A percentile compares a stretch with the other conserved stretches of the same genome.
phyloP scores from a whole-genome alignment of 1,284 basidiomycete genomes.

The Naganishia sp. region DNA sequence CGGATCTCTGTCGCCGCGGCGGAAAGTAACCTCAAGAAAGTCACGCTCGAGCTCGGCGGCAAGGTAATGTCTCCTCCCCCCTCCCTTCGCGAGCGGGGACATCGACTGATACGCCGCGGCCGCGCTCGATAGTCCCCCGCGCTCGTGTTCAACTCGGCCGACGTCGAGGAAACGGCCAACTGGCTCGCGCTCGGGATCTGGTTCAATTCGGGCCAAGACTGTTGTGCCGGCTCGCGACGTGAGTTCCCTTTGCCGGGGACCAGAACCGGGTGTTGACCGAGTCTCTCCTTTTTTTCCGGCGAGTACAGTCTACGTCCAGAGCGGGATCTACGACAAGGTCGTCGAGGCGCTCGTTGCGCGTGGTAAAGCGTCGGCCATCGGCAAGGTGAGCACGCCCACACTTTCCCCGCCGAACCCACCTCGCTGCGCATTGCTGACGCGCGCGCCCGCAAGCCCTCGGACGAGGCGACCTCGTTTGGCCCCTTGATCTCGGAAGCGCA shows the following conservation, averaged over 20 bases:
- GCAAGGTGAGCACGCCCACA: constrained; percentile 42
- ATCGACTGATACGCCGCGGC: neutral
- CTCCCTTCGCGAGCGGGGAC: neutral
- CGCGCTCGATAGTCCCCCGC: constrained; percentile 36
- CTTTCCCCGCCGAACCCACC: too few species aligned
- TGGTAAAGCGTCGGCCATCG: constrained; percentile 70
- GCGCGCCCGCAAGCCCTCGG: constrained; percentile 59
- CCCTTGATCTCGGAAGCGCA: constrained; percentile 80
- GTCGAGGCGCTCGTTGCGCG: constrained; percentile 66
- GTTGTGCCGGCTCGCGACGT: constrained; percentile 57
- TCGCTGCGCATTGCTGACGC: too few species aligned
- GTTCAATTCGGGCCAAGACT: constrained; percentile 31
- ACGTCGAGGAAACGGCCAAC: constrained; percentile 45
- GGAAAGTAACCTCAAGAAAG: constrained; percentile 57
- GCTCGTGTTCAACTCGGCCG: constrained; percentile 52
- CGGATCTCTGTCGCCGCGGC: constrained; percentile 81
- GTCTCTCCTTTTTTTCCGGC: neutral
- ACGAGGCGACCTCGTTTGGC: constrained; percentile 71
- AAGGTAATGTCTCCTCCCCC: constrained; percentile 36
- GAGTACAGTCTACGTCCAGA: constrained; percentile 72
- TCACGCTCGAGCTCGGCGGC: constrained; percentile 53
- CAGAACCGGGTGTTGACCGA: constrained; percentile 11
- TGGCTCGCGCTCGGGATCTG: constrained; percentile 49
- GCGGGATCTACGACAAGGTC: constrained; percentile 81
- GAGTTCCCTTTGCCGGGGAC: constrained; percentile 46